These are phyloP conservation scores for Sambucus nigra DNA, from an alignment of 129 eudicot genomes.

Conservation along the genomic window DNA sequence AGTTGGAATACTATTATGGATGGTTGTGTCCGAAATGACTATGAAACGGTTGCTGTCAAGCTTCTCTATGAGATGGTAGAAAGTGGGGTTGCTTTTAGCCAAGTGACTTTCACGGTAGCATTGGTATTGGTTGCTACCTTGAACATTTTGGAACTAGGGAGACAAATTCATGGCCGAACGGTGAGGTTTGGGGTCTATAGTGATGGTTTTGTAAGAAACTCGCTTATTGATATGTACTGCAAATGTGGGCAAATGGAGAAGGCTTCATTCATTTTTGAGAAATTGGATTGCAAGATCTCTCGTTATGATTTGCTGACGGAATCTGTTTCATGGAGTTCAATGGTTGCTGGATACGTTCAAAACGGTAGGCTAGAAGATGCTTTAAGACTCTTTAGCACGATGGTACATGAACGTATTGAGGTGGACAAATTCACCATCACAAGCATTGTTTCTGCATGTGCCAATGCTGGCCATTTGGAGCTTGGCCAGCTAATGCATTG, in stretches of 20 bases:
- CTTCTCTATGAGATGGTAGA: constrained; percentile 57
- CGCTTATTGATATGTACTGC: constrained; percentile 63
- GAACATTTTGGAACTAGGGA: constrained; percentile 35
- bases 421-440: constrained; percentile 53
- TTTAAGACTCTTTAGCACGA: constrained; percentile 27
- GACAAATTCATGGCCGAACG: constrained; percentile 47
- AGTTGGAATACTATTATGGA: constrained; percentile 85
- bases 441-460: constrained; percentile 47
- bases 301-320: constrained; percentile 17
- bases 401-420: constrained; percentile 31
- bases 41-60: constrained; percentile 31
- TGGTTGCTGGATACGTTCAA: constrained; percentile 46
- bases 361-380: constrained; percentile 42
- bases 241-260: constrained; percentile 52
- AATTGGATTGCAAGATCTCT: background rate
- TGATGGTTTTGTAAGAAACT: constrained; percentile 42
- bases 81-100: constrained; percentile 23
- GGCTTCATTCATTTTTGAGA: constrained; percentile 34
- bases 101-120: constrained; percentile 56
- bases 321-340: constrained; percentile 37
- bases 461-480: constrained; percentile 42
- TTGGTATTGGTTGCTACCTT: constrained; percentile 43
- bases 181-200: constrained; percentile 28
- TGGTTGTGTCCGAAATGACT: constrained; percentile 45
- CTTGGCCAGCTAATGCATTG: constrained; percentile 74